A percentile compares a stretch with the other conserved stretches of the same genome.
Conservation (phyloP, 148 eudicot genomes). For the Chenopodium quinoa region DNA sequence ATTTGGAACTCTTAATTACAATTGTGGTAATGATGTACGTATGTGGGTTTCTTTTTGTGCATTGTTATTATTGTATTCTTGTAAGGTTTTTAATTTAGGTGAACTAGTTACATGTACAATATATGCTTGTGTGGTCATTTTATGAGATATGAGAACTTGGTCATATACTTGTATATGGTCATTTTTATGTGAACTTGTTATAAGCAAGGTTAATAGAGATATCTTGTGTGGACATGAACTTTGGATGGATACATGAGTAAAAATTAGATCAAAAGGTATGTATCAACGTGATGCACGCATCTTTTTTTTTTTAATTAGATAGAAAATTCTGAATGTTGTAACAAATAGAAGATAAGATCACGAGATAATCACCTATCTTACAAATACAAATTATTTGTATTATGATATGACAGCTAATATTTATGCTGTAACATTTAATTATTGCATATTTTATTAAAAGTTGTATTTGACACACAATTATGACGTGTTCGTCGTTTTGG, state of each 20-base stretch:
- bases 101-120: neutral
- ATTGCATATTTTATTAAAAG: neutral
- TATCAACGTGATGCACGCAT: neutral
- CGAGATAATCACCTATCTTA: too few relatives aligned
- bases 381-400: too few relatives aligned
- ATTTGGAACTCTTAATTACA: conserved; percentile 24
- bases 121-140: too few relatives aligned
- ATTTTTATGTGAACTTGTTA: too few relatives aligned
- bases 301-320: too few relatives aligned
- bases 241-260: neutral
- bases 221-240: neutral
- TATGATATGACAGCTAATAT: too few relatives aligned
- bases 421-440: neutral
- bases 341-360: too few relatives aligned
- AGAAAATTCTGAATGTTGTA: too few relatives aligned
- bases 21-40: conserved; percentile 19
- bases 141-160: too few relatives aligned
- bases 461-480: neutral
- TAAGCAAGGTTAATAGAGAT: neutral
- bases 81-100: neutral
- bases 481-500: too few relatives aligned
- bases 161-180: too few relatives aligned
- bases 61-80: conserved; percentile 3
- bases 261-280: neutral
- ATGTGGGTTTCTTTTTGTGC: conserved; percentile 18